A percentile compares a stretch with the other conserved stretches of the same genome.
Evolutionary conservation across 441 rosid species (phyloP).

Genomic region (Corymbia calophylla): DNA sequence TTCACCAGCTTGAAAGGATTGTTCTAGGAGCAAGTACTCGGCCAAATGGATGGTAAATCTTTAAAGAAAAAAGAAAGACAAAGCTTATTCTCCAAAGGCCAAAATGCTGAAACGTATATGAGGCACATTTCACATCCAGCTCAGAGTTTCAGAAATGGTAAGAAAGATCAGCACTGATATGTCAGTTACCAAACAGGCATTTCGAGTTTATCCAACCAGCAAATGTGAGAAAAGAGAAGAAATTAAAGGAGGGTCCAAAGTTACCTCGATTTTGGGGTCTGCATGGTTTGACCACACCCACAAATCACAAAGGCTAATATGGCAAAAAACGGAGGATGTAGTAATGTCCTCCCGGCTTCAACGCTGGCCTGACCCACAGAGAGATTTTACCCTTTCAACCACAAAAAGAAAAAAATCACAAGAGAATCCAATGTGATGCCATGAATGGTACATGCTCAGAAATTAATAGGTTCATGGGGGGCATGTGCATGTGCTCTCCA

Average conservation of each 20-base stretch:
- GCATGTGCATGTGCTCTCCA: constrained; percentile 20
- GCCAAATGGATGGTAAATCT: not conserved
- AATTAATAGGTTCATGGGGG: constrained; percentile 39
- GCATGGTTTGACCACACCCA: constrained; percentile 20
- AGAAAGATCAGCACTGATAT: not conserved
- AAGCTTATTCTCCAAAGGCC: not conserved
- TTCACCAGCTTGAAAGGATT: not conserved
- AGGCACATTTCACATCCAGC: not conserved
- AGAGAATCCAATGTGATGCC: constrained; percentile 46
- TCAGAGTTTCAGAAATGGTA: not conserved
- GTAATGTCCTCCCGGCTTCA: constrained; percentile 30
- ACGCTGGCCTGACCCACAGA: constrained; percentile 64
- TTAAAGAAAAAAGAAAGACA: not conserved
- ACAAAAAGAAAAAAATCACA: constrained; percentile 13
- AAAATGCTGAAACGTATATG: not conserved
- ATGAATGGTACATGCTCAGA: constrained; percentile 14
- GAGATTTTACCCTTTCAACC: constrained; percentile 26
- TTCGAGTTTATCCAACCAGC: not conserved
- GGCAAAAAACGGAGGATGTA: constrained; percentile 12
- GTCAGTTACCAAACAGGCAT: not conserved
- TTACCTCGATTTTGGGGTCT: constrained; percentile 15
- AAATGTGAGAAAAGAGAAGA: not conserved
- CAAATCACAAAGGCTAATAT: constrained; percentile 16
- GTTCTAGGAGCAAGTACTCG: not conserved
- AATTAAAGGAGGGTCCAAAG: not conserved